Evolutionary conservation across 1,139 yeast species (phyloP).

Genomic region (Kodamaea anthophila): DNA sequence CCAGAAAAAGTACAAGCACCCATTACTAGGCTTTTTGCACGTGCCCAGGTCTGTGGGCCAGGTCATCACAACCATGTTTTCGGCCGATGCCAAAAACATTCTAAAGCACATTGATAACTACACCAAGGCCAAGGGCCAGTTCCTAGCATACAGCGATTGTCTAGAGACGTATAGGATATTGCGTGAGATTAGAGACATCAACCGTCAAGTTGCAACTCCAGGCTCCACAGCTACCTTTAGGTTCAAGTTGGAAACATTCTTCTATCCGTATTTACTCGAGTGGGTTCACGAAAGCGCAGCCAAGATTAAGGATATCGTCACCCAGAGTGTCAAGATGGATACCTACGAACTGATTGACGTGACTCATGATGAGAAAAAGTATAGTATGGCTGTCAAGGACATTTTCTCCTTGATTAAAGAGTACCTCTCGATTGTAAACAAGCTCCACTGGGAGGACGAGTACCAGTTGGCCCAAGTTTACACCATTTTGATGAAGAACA

Average conservation of each 20-base stretch:
- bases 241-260: slow-evolving; percentile 54
- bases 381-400: slow-evolving; percentile 57
- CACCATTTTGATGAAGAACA: slow-evolving; percentile 53
- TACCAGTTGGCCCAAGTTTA: slow-evolving; percentile 55
- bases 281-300: slow-evolving; percentile 54
- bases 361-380: slow-evolving; percentile 30
- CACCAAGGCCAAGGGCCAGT: slow-evolving; percentile 28
- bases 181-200: slow-evolving; percentile 49
- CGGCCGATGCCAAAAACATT: slow-evolving; percentile 59
- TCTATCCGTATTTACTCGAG: slow-evolving; percentile 50
- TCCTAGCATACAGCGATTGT: slow-evolving; percentile 54
- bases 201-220: slow-evolving; percentile 40
- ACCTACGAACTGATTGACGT: slow-evolving; percentile 48
- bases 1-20: slow-evolving; percentile 57
- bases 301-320: slow-evolving; percentile 45
- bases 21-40: slow-evolving; percentile 53
- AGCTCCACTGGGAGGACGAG: slow-evolving; percentile 56
- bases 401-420: slow-evolving; percentile 60
- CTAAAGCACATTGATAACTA: slow-evolving; percentile 48
- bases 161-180: slow-evolving; percentile 54
- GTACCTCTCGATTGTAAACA: slow-evolving; percentile 47
- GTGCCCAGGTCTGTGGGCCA: slow-evolving; percentile 53
- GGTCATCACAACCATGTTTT: slow-evolving; percentile 54
- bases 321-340: slow-evolving; percentile 52
- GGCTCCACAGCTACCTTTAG: slow-evolving; percentile 28